Base-by-base conservation (phyloP, 495 filamentous ascomycete genomes). In the Aspergillus panamensis region DNA sequence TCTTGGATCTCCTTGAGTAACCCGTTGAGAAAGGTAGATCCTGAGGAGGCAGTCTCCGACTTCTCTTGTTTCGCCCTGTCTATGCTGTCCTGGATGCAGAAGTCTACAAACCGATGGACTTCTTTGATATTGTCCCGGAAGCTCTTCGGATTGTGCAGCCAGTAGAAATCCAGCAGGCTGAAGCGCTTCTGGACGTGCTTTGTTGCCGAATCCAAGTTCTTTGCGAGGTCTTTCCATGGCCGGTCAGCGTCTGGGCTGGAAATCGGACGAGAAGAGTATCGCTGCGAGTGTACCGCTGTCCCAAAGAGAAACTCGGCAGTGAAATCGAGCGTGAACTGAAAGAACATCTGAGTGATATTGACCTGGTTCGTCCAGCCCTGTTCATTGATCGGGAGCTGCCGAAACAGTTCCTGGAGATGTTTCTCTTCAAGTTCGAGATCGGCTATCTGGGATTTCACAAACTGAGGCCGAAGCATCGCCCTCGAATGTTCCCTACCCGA, bases 261-360 rank as follows among this genome's bases (percentile, higher is more conserved):
- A 20, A 8, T 20, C 4, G 32, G 42, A 16, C 14, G 3, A 40
- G 69, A 3, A 33, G 69, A 74, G 55, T 77, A 69, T 3, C 40
- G 40, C 40, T 44, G 40, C 3, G 40, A 44, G 16, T 44, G 12
- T 16, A 44, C 2, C 10, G 3, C 7, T 44, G 16, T 3, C 30
- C 79, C 79, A 51, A 82, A 79, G 60, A 86, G 66, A 59, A 86
- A 84, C 37, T 83, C 82, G 1, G 82, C 84, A 6, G 82, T 79
- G 1, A 73, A 77, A 60, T 86, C 84, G 48, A 84, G 76, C 1
- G 82, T 83, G 53, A 84, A 65, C 51, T 68, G 67, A 48, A 77
- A 76, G 44, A 86, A 77, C 6, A 80, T 66, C 2, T 63, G 65
- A 56, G 81, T 75, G 14, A 86, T 64, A 60, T 86, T 81, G 6